Evolutionary conservation across 345 rosid species (phyloP), one percentile per base, ranked within the genome.

Genomic region (Lumnitzera racemosa): DNA sequence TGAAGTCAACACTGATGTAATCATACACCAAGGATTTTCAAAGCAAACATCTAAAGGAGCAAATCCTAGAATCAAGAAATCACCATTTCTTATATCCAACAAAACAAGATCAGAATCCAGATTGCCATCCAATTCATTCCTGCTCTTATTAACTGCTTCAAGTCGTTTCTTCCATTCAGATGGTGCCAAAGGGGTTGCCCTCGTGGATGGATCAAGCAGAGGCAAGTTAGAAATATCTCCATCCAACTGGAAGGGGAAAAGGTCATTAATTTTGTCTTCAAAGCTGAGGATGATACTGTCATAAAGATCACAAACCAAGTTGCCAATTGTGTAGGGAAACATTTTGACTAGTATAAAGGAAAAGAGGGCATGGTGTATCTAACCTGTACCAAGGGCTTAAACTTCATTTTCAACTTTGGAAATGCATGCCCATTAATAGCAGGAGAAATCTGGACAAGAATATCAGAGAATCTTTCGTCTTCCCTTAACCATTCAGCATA

Each of bases 61-160:
- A 17, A 46, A 46, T 46, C 46, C 15, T 16, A 47, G 58, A 11
- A 46, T 11, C 41, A 31, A 60, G 55, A 10, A 64, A n/a, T 24
- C 83, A 92, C 98, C 91, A 49, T 92, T 89, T 83, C 98, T 85
- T 70, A 92, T 82, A 61, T 92, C 98, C 80, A 89, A 62, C 54
- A 92, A 49, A 51, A 89, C 76, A 72, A 64, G 76, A 63, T 68
- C 75, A 59, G 77, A 56, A 57, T 69, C 66, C 60, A 57, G 16
- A 52, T 31, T 58, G 48, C 80, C 78, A 58, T 66, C 60, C 63
- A 80, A 62, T 43, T 70, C 66, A 57, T 68, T 56, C 29, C 53
- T 61, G 25, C 50, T 63, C 57, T 66, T 68, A 23, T 63, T 67
- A 55, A 60, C 68, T 57, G 80, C 75, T 74, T 80, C 76, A 63